Base-by-base conservation (phyloP, 257 asterid species). In the Capsicum chinense region DNA sequence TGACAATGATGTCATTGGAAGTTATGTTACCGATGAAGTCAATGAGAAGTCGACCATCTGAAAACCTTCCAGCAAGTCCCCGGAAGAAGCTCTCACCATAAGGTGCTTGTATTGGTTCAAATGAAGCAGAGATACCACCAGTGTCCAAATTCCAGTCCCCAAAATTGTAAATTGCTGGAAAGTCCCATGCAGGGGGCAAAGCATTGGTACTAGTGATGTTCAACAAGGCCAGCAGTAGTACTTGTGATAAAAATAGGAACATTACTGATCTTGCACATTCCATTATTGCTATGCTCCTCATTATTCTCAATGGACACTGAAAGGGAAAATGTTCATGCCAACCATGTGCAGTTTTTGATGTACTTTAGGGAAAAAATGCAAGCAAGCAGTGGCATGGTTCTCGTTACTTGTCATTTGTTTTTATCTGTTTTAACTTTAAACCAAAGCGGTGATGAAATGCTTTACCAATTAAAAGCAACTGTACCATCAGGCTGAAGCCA, bases 111-210 rank as follows among this genome's bases (percentile, higher is more conserved):
- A 85, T 59, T 9, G 92, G 92, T 11, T 81, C 83, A 83, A 92
- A 92, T 21, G 89, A 88, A 0, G 93, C 94, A 10, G 94, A 85
- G 19, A 88, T 83, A 0, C 90, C 93, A 8, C 97, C 94, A 10
- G 94, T 91, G 17, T 92, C 97, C 1, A 94, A 91, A 83, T 90
- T 92, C 0, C 93, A 89, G 85, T 92, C 94, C 1, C 94, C 93
- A 12, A 92, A 92, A 83, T 92, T 91, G 89, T 89, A 92, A 9
- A 90, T 84, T 9, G 92, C 94, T 5, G 92, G 97, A 71, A 88
- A 89, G 9, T 89, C 70, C 50, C 97, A 91, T 10, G 88, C 88
- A 35, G 92, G 39, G 56, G 56, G 86, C 44, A 52, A 4, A 33
- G n/a, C 2, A 4, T 48, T 21, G 5, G 15, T 63, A 19, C 42